These are phyloP conservation scores for Trichoderma gamsii DNA, from an alignment of 495 filamentous ascomycete genomes.

Conservation along the genomic window DNA sequence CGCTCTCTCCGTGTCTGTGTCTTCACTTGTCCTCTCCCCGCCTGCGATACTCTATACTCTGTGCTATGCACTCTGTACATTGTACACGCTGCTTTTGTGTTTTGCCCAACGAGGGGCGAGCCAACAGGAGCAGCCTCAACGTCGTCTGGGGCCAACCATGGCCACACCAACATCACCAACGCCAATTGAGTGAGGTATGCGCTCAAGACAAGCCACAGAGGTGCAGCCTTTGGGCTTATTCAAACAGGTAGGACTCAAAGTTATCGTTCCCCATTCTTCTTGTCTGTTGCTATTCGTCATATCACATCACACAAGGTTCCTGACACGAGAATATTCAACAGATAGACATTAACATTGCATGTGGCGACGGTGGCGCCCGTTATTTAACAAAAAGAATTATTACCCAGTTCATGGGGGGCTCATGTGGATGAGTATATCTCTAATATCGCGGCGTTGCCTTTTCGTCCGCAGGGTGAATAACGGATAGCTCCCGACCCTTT, in stretches of 20 bases:
- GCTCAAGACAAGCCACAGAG: neutral
- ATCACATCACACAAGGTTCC: neutral
- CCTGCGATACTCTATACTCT: too few species aligned
- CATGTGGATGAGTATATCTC: slow-evolving; percentile 10
- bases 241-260: neutral
- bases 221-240: neutral
- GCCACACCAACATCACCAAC: neutral
- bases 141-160: neutral
- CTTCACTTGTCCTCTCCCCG: neutral
- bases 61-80: too few species aligned
- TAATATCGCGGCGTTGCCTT: slow-evolving; percentile 9
- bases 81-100: neutral
- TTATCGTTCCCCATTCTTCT: neutral
- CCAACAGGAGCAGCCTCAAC: neutral
- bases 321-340: neutral
- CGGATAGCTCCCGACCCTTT: slow-evolving; percentile 11
- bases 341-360: neutral
- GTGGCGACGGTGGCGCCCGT: neutral
- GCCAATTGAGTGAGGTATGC: neutral
- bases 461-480: neutral
- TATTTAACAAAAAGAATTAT: neutral
- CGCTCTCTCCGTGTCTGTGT: neutral
- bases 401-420: slow-evolving; percentile 8
- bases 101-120: neutral
- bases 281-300: neutral